Base-by-base conservation (phyloP, 179 eudicot species). In the Gypsophila paniculata region DNA sequence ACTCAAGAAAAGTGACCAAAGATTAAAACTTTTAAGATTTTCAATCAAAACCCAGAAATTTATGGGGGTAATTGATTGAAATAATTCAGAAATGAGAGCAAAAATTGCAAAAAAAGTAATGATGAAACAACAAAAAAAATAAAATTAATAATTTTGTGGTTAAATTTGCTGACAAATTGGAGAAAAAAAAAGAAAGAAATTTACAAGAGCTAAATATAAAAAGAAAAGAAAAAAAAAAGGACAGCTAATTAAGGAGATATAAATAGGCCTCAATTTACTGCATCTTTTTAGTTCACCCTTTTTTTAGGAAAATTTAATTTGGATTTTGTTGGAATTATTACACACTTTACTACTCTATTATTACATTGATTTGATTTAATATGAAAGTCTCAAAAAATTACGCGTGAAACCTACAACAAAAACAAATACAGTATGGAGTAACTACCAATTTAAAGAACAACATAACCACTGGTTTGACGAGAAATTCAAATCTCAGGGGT, bases 1-100 rank as follows among this genome's bases (percentile, higher is more conserved):
- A 29, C 18, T 52, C 46, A 63, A 63, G 25, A 19, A 64, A 54
- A 69, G 18, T 6, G 2, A 10, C 51, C 34, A 39, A 72, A 72
- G 44, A 22, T 58, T 74, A 39, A 59, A 74, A 46, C 42, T 25
- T 52, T 23, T 23, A 46, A 66, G 70, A 72, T 9, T 61, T 44
- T 29, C 21, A 32, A 52, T 46, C 23, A 8, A 46, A 54, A n/a
- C 65, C 66, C 74, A 59, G 23, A 67, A 55, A 67, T 36, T 22
- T 48, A 42, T 23, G 44, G 15, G 65, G 15, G 21, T 39, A 22
- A 46, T 14, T 42, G 48, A 18, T 49, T 55, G 51, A 65, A 21
- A 63, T 14, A 18, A 15, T 36, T 12, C 25, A 65, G 12, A 63
- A 2, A 32, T 38, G 17, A 29, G 53, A 22, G 21, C 22, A 23